A percentile compares a stretch with the other conserved stretches of the same genome.
Evolutionary conservation across 2,329 filamentous ascomycete species (phyloP).

Genomic region (Arachnomyces sp.): DNA sequence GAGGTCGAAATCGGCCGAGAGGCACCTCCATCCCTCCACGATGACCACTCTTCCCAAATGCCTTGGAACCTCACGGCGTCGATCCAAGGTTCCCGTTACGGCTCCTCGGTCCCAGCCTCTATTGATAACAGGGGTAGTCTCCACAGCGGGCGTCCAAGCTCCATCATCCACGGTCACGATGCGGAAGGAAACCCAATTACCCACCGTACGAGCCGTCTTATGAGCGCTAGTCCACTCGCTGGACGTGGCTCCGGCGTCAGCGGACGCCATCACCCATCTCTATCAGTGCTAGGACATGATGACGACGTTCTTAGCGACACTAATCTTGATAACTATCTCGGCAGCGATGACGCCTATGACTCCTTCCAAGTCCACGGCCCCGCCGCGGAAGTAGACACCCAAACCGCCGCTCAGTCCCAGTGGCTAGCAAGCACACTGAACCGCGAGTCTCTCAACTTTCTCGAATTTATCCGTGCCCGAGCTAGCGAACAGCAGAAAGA

Average conservation of each 20-base stretch:
- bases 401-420: conserved; percentile 40
- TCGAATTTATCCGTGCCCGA: conserved; percentile 49
- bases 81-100: conserved; percentile 45
- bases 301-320: conserved; percentile 7
- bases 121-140: too few relatives aligned
- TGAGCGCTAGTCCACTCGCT: conserved; percentile 55
- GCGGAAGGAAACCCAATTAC: too few relatives aligned
- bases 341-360: conserved; percentile 20
- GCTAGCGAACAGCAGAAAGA: conserved; percentile 29
- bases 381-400: conserved; percentile 41
- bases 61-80: conserved; percentile 61
- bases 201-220: conserved; percentile 42
- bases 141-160: too few relatives aligned
- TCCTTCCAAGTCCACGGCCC: conserved; percentile 42
- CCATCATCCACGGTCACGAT: too few relatives aligned
- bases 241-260: conserved; percentile 36
- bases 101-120: conserved; percentile 28
- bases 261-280: background rate
- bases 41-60: conserved; percentile 59
- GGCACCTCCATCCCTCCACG: conserved; percentile 57
- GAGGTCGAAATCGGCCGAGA: conserved; percentile 65
- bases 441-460: conserved; percentile 55
- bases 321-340: conserved; percentile 21
- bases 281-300: conserved; percentile 1
- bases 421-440: conserved; percentile 49